Evolutionary conservation across 192 early-diverging fungal genomes (phyloP).

Genomic region (Umbelopsis isabellina): DNA sequence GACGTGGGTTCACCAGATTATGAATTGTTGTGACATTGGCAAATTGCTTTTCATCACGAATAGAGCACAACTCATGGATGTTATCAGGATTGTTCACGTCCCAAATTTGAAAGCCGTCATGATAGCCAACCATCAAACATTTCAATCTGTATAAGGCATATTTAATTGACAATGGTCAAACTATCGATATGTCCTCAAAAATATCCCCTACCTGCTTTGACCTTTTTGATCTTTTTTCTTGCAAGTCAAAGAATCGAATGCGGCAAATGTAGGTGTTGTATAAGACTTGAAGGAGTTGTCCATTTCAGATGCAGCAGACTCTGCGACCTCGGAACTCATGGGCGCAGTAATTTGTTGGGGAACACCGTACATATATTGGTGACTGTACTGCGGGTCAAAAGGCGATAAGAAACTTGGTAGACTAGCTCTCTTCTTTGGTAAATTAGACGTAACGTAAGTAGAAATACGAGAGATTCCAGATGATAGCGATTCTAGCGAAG

Average conservation of each 20-base stretch:
- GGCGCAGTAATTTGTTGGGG: not conserved
- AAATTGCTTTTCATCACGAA: constrained; percentile 51
- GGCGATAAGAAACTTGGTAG: constrained; percentile 23
- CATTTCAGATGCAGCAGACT: not conserved
- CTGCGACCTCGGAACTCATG: not conserved
- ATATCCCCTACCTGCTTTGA: constrained; percentile 4
- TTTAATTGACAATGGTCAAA: constrained; percentile 32
- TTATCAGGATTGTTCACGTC: constrained; percentile 66
- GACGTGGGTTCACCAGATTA: constrained; percentile 36
- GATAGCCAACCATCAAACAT: constrained; percentile 70
- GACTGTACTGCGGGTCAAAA: constrained; percentile 25
- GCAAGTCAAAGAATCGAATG: not conserved
- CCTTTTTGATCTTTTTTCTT: not conserved
- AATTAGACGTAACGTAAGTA: constrained; percentile 64
- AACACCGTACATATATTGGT: constrained; percentile 14
- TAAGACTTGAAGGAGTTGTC: not conserved
- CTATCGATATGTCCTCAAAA: not conserved
- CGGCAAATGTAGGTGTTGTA: not conserved
- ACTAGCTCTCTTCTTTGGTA: constrained; percentile 44
- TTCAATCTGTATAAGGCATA: not conserved
- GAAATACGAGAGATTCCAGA: constrained; percentile 65
- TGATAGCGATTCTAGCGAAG: constrained; percentile 61
- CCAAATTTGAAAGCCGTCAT: constrained; percentile 82
- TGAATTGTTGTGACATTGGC: constrained; percentile 54
- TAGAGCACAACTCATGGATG: constrained; percentile 66